These are phyloP conservation scores for Prunus fruticosa DNA, from an alignment of 306 rosid genomes.

Conservation along the genomic window DNA sequence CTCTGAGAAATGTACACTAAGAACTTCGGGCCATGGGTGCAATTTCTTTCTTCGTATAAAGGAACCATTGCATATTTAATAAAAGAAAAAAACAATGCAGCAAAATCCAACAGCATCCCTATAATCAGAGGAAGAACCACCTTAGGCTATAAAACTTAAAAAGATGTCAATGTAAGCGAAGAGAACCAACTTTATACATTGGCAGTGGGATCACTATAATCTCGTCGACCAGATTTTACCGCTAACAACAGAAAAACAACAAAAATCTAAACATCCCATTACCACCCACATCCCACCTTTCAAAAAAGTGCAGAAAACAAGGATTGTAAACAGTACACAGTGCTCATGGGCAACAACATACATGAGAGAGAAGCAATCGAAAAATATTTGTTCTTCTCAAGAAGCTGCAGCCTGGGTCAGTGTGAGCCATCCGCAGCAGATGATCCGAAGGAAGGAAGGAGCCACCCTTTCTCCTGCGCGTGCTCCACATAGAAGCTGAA, in stretches of 20 bases:
- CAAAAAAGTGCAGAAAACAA: not conserved
- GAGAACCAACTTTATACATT: not conserved
- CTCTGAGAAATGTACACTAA: too few species aligned
- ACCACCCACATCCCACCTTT: not conserved
- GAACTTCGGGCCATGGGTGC: too few species aligned
- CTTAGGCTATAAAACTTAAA: not conserved
- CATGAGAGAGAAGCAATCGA: constrained; percentile 5
- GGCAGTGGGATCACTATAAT: not conserved
- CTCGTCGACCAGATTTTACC: not conserved
- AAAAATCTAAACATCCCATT: not conserved
- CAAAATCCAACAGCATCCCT: not conserved
- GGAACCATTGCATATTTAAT: too few species aligned
- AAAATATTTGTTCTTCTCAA: constrained; percentile 46
- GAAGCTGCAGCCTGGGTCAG: constrained; percentile 37
- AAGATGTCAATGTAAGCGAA: not conserved
- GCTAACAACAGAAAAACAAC: not conserved
- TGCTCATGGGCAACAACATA: not conserved
- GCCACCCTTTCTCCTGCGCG: constrained; percentile 77
- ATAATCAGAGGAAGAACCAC: too few species aligned
- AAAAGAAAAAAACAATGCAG: not conserved
- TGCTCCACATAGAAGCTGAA: constrained; percentile 68
- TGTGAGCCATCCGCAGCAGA: constrained; percentile 37
- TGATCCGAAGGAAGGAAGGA: constrained; percentile 58
- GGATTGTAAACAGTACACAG: not conserved
- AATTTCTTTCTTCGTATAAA: too few species aligned